Evolutionary conservation across 345 rosid species (phyloP).

Genomic region (Populus simonii): DNA sequence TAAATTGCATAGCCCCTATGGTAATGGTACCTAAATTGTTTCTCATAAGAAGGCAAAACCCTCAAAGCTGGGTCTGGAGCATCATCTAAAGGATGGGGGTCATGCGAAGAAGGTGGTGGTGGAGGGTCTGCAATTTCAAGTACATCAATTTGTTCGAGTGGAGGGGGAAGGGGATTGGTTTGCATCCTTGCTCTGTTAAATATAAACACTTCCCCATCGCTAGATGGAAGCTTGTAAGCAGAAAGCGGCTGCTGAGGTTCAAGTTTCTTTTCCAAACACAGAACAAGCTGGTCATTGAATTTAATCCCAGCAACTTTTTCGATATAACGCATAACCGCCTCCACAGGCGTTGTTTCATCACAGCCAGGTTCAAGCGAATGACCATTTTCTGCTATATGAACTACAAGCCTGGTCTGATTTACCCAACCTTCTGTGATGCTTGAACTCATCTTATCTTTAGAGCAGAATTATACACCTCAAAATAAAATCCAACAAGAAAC

Average conservation of each 20-base stretch:
- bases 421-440: constrained; percentile 47
- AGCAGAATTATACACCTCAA: constrained; percentile 32
- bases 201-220: constrained; percentile 65
- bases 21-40: constrained; percentile 76
- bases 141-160: constrained; percentile 53
- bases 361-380: constrained; percentile 69
- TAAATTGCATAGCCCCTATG: constrained; percentile 57
- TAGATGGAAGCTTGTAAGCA: constrained; percentile 70
- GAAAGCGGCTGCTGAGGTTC: constrained; percentile 75
- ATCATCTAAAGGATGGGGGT: constrained; percentile 82
- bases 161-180: constrained; percentile 55
- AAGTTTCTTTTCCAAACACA: constrained; percentile 75
- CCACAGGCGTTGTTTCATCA: constrained; percentile 62
- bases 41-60: constrained; percentile 89
- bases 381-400: constrained; percentile 88
- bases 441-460: constrained; percentile 61
- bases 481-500: constrained; percentile 9
- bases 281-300: constrained; percentile 78
- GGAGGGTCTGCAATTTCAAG: constrained; percentile 58
- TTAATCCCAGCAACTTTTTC: constrained; percentile 54
- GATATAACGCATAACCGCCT: constrained; percentile 63
- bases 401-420: constrained; percentile 66
- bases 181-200: constrained; percentile 77
- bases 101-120: constrained; percentile 39
- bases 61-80: constrained; percentile 88